phyloP scores from a whole-genome alignment of 2,329 filamentous ascomycete species.

The Coniochaeta hoffmannii region DNA sequence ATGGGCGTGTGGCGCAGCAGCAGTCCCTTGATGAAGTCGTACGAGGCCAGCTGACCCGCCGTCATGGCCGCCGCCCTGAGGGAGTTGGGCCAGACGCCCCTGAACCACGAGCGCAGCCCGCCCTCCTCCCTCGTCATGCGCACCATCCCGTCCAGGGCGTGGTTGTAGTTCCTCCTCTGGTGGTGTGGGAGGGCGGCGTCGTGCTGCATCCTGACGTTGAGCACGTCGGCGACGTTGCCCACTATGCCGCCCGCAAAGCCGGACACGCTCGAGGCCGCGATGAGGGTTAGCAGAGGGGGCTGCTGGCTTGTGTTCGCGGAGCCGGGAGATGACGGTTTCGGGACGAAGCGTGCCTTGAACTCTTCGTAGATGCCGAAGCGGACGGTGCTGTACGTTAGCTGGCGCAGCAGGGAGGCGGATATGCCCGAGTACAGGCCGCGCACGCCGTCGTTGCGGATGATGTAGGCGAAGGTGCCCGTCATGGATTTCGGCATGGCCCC shows the following conservation, averaged over 20 bases:
- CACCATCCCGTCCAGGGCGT: conserved; percentile 79
- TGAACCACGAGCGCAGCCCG: conserved; percentile 58
- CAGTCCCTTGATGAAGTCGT: conserved; percentile 71
- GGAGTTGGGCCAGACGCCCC: conserved; percentile 79
- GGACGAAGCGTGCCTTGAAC: conserved; percentile 64
- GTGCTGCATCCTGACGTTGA: conserved; percentile 98
- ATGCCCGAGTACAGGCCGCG: conserved; percentile 83
- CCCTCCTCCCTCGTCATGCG: conserved; percentile 89
- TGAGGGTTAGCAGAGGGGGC: conserved; percentile 67
- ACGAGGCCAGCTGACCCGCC: conserved; percentile 73
- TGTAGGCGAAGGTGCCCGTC: conserved; percentile 77
- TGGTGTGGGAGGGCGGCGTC: conserved; percentile 67
- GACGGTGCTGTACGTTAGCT: conserved; percentile 92
- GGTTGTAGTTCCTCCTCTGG: conserved; percentile 78
- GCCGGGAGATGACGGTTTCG: conserved; percentile 14
- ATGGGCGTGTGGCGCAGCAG: conserved; percentile 61
- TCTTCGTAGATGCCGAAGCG: conserved; percentile 97
- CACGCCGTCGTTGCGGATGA: conserved; percentile 69
- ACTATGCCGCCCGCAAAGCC: conserved; percentile 84
- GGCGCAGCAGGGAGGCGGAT: conserved; percentile 85
- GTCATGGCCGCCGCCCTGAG: conserved; percentile 83
- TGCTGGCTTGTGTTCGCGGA: conserved; percentile 24
- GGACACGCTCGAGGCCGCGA: conserved; percentile 74
- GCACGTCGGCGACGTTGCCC: conserved; percentile 90
- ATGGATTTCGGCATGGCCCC: conserved; percentile 72